These are phyloP conservation scores for Nowakowskiella sp. DNA, from an alignment of 192 early-diverging fungal genomes.

Conservation along the genomic window DNA sequence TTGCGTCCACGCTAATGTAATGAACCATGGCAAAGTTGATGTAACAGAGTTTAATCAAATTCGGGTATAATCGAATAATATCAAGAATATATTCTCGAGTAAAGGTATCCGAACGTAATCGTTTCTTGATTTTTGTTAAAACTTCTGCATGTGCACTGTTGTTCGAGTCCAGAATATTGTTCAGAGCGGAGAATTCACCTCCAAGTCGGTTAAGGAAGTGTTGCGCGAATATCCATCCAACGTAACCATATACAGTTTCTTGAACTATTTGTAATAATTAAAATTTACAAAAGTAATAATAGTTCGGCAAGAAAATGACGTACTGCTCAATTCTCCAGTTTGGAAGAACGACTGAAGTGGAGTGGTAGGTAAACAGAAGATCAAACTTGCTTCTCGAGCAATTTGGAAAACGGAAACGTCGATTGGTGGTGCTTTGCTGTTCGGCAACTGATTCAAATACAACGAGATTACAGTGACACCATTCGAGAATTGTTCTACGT, in stretches of 20 bases:
- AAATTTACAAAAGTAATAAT: not conserved
- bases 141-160: conserved; percentile 88
- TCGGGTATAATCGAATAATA: conserved; percentile 90
- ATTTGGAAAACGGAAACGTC: conserved; percentile 86
- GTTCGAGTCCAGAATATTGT: conserved; percentile 67
- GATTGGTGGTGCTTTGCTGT: conserved; percentile 71
- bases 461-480: conserved; percentile 91
- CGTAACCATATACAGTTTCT: conserved; percentile 92
- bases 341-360: conserved; percentile 93
- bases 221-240: conserved; percentile 97
- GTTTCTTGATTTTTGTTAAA: conserved; percentile 95
- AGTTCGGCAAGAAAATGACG: not conserved
- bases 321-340: conserved; percentile 67
- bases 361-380: conserved; percentile 93
- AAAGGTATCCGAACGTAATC: conserved; percentile 92
- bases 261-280: conserved; percentile 49
- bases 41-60: conserved; percentile 87
- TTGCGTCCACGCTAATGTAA: conserved; percentile 66
- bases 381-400: conserved; percentile 91
- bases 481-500: conserved; percentile 96
- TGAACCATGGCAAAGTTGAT: conserved; percentile 91
- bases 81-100: conserved; percentile 97
- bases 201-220: conserved; percentile 98
- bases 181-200: conserved; percentile 82
- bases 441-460: conserved; percentile 80